A percentile compares a stretch with the other conserved stretches of the same genome.
Evolutionary conservation across 352 stramenopile species (phyloP).

Genomic region (Phytophthora kernoviae): DNA sequence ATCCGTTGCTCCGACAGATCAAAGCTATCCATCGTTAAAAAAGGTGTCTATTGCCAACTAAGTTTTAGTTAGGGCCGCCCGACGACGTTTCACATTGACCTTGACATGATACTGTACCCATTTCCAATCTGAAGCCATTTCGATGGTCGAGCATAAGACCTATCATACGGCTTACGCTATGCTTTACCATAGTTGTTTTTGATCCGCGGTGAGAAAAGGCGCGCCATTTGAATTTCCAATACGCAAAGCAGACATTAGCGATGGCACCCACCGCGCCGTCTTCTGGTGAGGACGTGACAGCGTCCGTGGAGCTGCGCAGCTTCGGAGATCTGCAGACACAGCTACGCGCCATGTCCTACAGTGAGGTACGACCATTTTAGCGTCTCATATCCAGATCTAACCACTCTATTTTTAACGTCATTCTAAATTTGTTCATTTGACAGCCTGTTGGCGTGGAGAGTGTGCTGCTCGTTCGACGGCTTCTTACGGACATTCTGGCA

Average conservation of each 20-base stretch:
- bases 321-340: constrained; percentile 60
- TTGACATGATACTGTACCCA: neutral
- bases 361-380: constrained; percentile 56
- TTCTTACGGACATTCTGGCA: constrained; percentile 61
- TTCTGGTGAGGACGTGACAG: constrained; percentile 39
- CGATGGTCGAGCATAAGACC: too few relatives aligned
- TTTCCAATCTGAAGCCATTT: constrained; percentile 19
- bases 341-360: constrained; percentile 64
- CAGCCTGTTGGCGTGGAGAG: constrained; percentile 69
- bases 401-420: neutral
- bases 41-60: too few relatives aligned
- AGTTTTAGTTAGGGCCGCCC: too few relatives aligned
- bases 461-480: constrained; percentile 52
- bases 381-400: neutral
- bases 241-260: too few relatives aligned
- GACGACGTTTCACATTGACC: neutral
- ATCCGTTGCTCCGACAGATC: constrained; percentile 61
- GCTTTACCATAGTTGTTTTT: too few relatives aligned
- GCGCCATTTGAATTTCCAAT: constrained; percentile 20
- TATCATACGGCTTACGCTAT: too few relatives aligned
- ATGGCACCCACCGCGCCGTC: constrained; percentile 19
- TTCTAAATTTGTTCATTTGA: neutral
- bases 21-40: constrained; percentile 45
- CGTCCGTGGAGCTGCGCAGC: constrained; percentile 48
- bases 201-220: too few relatives aligned